These are phyloP conservation scores for Clonostachys byssicola DNA, from an alignment of 2,329 filamentous ascomycete genomes.

Conservation along the genomic window DNA sequence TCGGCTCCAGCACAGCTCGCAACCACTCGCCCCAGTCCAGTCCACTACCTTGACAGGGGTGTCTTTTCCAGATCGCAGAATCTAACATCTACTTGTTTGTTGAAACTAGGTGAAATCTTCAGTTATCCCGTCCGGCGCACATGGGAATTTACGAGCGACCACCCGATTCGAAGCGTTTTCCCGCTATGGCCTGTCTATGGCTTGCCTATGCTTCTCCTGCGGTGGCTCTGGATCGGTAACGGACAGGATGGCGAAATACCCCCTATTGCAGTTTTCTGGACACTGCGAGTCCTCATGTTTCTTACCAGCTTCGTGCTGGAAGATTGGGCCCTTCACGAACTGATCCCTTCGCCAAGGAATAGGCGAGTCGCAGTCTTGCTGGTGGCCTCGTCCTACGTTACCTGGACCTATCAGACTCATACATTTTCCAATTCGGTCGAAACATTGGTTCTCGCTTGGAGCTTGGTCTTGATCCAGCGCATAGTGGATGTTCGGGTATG, in stretches of 20 bases:
- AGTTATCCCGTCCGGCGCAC: constrained; percentile 84
- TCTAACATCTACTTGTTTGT: not conserved
- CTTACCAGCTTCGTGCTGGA: constrained; percentile 91
- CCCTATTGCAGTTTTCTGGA: constrained; percentile 87
- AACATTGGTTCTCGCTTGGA: constrained; percentile 90
- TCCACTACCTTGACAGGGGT: not conserved
- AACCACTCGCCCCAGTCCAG: too few relatives aligned
- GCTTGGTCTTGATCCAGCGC: constrained; percentile 83
- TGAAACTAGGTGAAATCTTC: constrained; percentile 74
- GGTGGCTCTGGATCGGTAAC: constrained; percentile 88
- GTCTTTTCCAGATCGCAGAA: not conserved
- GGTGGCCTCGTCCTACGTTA: constrained; percentile 94
- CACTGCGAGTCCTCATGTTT: constrained; percentile 87
- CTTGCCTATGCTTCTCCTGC: constrained; percentile 85
- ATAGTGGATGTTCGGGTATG: constrained; percentile 75
- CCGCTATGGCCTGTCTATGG: constrained; percentile 95
- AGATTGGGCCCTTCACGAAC: constrained; percentile 94
- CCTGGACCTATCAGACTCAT: constrained; percentile 97
- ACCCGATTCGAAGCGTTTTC: constrained; percentile 92
- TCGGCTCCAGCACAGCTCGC: too few relatives aligned
- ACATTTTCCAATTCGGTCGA: constrained; percentile 98
- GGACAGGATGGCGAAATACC: constrained; percentile 72
- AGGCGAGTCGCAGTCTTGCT: constrained; percentile 74
- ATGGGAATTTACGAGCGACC: constrained; percentile 90
- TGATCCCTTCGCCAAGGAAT: constrained; percentile 70